Evolutionary conservation across 2,329 filamentous ascomycete species (phyloP).

Genomic region (Talaromyces sp.): DNA sequence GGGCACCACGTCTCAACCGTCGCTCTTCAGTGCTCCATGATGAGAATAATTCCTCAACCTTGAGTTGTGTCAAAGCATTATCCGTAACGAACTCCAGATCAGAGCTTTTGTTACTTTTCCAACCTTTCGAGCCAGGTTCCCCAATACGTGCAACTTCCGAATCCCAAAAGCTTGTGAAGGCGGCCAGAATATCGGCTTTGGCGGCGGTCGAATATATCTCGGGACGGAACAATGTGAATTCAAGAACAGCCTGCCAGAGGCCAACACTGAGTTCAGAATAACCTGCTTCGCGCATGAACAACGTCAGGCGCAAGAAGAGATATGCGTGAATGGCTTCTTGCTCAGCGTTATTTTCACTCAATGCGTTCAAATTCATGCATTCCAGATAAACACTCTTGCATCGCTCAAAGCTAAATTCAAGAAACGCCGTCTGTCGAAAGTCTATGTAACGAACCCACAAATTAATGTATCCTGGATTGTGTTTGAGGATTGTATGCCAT

Average conservation of each 20-base stretch:
- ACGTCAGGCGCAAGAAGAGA: slow-evolving; percentile 69
- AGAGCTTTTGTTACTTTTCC: slow-evolving; percentile 44
- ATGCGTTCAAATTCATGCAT: slow-evolving; percentile 50
- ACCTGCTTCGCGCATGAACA: slow-evolving; percentile 71
- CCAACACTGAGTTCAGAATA: slow-evolving; percentile 73
- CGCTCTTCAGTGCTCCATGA: slow-evolving; percentile 55
- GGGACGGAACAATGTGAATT: slow-evolving; percentile 65
- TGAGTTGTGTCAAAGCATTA: slow-evolving; percentile 23
- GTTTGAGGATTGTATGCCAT: slow-evolving; percentile 62
- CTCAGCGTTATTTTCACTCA: slow-evolving; percentile 21
- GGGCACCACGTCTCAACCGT: slow-evolving; percentile 47
- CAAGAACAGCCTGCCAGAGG: slow-evolving; percentile 78
- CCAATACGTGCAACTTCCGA: slow-evolving; percentile 76
- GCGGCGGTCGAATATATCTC: slow-evolving; percentile 22
- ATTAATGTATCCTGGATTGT: slow-evolving; percentile 55
- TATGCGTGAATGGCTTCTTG: slow-evolving; percentile 56
- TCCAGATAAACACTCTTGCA: slow-evolving; percentile 59
- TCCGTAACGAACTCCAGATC: slow-evolving; percentile 36
- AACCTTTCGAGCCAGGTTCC: slow-evolving; percentile 68
- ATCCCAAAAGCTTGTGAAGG: slow-evolving; percentile 79
- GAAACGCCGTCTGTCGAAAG: slow-evolving; percentile 65
- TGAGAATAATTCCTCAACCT: slow-evolving; percentile 33
- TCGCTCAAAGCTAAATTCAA: slow-evolving; percentile 65
- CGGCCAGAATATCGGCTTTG: slow-evolving; percentile 22
- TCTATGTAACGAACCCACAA: slow-evolving; percentile 74